These are phyloP conservation scores for Furcasterigmium furcatum DNA, from an alignment of 2,329 filamentous ascomycete species.

Conservation along the genomic window DNA sequence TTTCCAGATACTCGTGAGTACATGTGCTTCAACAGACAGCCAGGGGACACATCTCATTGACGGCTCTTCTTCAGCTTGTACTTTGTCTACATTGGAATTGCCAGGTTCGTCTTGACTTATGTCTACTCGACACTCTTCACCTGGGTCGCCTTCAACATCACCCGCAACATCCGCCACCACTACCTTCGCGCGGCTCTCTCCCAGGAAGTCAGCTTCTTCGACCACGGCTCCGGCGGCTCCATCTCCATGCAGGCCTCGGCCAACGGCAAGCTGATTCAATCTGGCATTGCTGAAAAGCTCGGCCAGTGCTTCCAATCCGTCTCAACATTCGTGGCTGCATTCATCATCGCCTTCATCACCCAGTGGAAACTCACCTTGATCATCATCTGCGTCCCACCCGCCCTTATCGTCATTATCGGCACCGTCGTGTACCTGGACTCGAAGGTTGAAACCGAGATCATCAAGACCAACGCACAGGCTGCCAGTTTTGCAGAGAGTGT, in stretches of 20 bases:
- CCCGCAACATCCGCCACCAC: conserved; percentile 40
- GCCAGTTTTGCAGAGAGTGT: conserved; percentile 20
- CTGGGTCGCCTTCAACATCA: conserved; percentile 45
- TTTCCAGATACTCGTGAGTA: conserved; percentile 4
- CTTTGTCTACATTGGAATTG: conserved; percentile 21
- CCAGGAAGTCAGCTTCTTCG: conserved; percentile 47
- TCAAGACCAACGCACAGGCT: conserved; percentile 20
- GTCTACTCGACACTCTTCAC: conserved; percentile 38
- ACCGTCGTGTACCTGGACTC: neutral
- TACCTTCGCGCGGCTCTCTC: conserved; percentile 48
- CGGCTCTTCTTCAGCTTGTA: conserved; percentile 14
- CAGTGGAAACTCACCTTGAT: conserved; percentile 8
- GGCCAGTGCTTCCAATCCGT: conserved; percentile 2
- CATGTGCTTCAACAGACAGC: too few relatives aligned
- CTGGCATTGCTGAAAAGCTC: conserved; percentile 5
- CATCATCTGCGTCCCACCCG: conserved; percentile 1
- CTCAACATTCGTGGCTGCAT: conserved; percentile 5
- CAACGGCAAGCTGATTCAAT: conserved; percentile 7
- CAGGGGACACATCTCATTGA: neutral
- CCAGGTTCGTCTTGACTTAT: conserved; percentile 14
- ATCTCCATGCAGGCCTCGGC: conserved; percentile 6
- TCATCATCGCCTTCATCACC: conserved; percentile 6
- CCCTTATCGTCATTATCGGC: neutral
- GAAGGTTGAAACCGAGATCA: conserved; percentile 14
- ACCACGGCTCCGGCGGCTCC: conserved; percentile 22